Base-by-base conservation (phyloP, 306 rosid species). In the Trifolium pratense region DNA sequence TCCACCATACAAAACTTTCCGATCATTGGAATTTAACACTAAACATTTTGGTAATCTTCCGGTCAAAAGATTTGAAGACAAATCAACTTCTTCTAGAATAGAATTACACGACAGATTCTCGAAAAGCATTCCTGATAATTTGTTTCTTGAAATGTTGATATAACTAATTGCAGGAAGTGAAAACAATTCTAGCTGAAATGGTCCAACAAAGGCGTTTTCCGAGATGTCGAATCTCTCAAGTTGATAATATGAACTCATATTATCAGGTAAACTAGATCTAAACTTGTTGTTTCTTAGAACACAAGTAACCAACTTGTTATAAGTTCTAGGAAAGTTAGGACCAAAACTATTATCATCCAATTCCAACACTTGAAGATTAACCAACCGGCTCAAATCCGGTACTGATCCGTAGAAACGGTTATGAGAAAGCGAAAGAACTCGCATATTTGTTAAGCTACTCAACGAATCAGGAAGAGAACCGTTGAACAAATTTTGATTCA, bases 291-390 rank as follows among this genome's bases (percentile, higher is more conserved):
- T 91, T 36, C 95, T 86, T 72, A 94, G 83, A 17, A 53, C 85
- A 29, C 91, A 79, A 31, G 88, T 86, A 55, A 94, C 92, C 76
- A 94, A 83, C 80, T 91, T 94, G 76, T 78, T 83, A 16, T 89
- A 88, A 60, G 88, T 87, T 64, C 64, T 85, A 18, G 98, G 98
- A 86, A 94, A 91, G 78, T 81, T 78, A 1, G 95, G 94, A 72
- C 97, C 97, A 77, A 94, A 91, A 29, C 75, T 85, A 83, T 94
- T 94, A 62, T 80, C 81, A 76, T 87, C 91, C 81, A 94, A 78
- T 62, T 89, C 97, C 70, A 94, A 89, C 66, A 88, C 89, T 91
- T 94, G 96, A 65, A 94, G 98, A 82, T 88, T 94, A 2, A 78
- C 81, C 88, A 94, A 79, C 20, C 57, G 79, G 16, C 89, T 78